These are phyloP conservation scores for Antitrichia curtipendula DNA, from an alignment of 225 moss, liverwort and hornwort species.

Conservation along the genomic window DNA sequence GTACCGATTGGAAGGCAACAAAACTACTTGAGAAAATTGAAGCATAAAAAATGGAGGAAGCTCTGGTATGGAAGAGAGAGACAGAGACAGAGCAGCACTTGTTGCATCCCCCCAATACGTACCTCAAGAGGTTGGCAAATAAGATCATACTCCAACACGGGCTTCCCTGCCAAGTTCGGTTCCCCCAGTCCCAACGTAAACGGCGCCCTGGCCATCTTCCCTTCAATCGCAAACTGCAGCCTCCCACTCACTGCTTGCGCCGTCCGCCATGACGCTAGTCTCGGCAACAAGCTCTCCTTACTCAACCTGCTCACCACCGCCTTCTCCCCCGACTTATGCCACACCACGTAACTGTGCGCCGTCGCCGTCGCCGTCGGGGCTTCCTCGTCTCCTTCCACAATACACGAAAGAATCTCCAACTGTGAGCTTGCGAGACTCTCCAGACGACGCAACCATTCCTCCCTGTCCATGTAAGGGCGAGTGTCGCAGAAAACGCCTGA, in stretches of 20 bases:
- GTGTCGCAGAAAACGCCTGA: constrained; percentile 41
- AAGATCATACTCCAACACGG: constrained; percentile 67
- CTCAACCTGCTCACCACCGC: constrained; percentile 27
- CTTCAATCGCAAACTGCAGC: constrained; percentile 66
- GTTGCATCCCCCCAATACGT: neutral
- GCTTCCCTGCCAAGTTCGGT: constrained; percentile 65
- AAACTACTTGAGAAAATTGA: neutral
- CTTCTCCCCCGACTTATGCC: constrained; percentile 45
- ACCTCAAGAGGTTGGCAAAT: constrained; percentile 52
- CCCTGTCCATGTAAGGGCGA: constrained; percentile 50
- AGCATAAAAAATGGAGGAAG: neutral
- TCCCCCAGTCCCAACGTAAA: constrained; percentile 75
- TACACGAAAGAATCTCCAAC: constrained; percentile 51
- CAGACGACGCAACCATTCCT: constrained; percentile 65
- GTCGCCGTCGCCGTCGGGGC: constrained; percentile 27
- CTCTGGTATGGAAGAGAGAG: neutral
- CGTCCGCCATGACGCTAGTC: constrained; percentile 63
- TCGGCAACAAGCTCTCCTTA: constrained; percentile 46
- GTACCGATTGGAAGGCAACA: neutral
- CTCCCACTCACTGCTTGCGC: constrained; percentile 47
- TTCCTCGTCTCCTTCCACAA: constrained; percentile 50
- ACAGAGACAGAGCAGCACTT: neutral
- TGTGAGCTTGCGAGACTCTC: constrained; percentile 59
- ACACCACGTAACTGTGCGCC: constrained; percentile 1
- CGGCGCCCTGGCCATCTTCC: constrained; percentile 60